phyloP scores from a whole-genome alignment of 257 asterid genomes.

The Capsicum chinense region DNA sequence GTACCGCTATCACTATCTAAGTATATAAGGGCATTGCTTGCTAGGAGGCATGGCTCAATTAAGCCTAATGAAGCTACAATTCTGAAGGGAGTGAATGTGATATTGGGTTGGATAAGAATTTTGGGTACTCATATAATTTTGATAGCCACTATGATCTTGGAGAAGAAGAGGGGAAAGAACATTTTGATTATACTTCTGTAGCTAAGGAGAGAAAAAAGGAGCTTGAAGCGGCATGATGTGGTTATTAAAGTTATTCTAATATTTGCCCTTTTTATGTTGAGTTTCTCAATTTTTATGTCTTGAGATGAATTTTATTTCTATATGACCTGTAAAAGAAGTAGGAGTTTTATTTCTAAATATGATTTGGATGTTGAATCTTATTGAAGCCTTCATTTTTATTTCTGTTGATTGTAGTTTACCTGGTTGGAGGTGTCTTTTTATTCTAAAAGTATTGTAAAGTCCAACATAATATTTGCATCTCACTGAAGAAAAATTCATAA shows the following conservation, averaged over 20 bases:
- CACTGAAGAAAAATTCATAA: too few species aligned
- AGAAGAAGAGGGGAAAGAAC: slow-evolving; percentile 90
- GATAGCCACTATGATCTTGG: slow-evolving; percentile 65
- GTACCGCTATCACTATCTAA: slow-evolving; percentile 98
- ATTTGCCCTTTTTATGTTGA: slow-evolving; percentile 35
- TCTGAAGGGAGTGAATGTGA: slow-evolving; percentile 97
- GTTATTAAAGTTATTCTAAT: slow-evolving; percentile 90
- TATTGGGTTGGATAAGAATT: slow-evolving; percentile 76
- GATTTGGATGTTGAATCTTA: neutral
- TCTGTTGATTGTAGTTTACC: neutral
- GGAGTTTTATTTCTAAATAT: neutral
- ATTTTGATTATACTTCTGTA: slow-evolving; percentile 87
- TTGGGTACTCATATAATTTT: slow-evolving; percentile 78
- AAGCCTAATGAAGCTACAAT: slow-evolving; percentile 90
- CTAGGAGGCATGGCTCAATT: slow-evolving; percentile 84
- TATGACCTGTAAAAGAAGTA: neutral
- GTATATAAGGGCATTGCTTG: slow-evolving; percentile 86
- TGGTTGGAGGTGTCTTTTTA: neutral
- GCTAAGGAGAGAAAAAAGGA: slow-evolving; percentile 80
- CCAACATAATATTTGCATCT: too few species aligned
- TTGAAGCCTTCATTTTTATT: neutral
- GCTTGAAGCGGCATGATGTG: slow-evolving; percentile 85
- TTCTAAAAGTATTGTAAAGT: too few species aligned
- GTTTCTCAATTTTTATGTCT: neutral
- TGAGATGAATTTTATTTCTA: neutral